A percentile compares a stretch with the other conserved stretches of the same genome.
Conservation (phyloP, 2,329 filamentous ascomycete genomes). For the Fusarium anguioides region DNA sequence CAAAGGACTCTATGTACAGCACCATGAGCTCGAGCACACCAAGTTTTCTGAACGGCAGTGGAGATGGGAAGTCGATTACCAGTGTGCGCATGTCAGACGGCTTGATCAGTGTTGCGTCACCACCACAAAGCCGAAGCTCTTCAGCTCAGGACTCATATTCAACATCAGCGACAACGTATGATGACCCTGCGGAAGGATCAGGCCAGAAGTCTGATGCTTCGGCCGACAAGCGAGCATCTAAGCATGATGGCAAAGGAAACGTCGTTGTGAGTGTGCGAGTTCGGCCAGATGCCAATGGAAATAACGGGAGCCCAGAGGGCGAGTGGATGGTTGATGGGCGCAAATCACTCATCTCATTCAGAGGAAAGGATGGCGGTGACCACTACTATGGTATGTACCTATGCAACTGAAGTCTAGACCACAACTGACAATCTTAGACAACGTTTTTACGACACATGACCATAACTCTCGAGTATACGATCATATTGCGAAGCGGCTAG, state of each 20-base stretch:
- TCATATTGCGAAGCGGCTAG: slow-evolving; percentile 89
- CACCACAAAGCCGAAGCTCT: slow-evolving; percentile 88
- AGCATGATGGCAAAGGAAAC: slow-evolving; percentile 86
- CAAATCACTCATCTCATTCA: slow-evolving; percentile 82
- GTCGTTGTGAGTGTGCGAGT: slow-evolving; percentile 96
- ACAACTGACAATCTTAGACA: slow-evolving; percentile 70
- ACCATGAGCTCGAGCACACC: slow-evolving; percentile 67
- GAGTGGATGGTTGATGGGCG: slow-evolving; percentile 95
- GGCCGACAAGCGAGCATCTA: slow-evolving; percentile 62
- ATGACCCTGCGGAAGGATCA: slow-evolving; percentile 74
- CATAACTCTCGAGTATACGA: slow-evolving; percentile 97
- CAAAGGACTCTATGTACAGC: slow-evolving; percentile 63
- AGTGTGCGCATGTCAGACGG: slow-evolving; percentile 77
- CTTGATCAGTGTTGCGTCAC: slow-evolving; percentile 81
- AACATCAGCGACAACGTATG: slow-evolving; percentile 88
- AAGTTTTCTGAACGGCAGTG: slow-evolving; percentile 82
- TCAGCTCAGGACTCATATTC: slow-evolving; percentile 94
- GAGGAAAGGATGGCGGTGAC: slow-evolving; percentile 89
- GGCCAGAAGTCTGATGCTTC: slow-evolving; percentile 49
- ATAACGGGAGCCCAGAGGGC: slow-evolving; percentile 71
- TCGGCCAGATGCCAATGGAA: slow-evolving; percentile 79
- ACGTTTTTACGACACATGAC: slow-evolving; percentile 94
- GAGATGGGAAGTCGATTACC: slow-evolving; percentile 78
- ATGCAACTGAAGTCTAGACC: background rate
- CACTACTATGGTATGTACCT: slow-evolving; percentile 82